A percentile compares a stretch with the other conserved stretches of the same genome.
phyloP scores from a whole-genome alignment of 345 rosid genomes.

The Pugionium cornutum region DNA sequence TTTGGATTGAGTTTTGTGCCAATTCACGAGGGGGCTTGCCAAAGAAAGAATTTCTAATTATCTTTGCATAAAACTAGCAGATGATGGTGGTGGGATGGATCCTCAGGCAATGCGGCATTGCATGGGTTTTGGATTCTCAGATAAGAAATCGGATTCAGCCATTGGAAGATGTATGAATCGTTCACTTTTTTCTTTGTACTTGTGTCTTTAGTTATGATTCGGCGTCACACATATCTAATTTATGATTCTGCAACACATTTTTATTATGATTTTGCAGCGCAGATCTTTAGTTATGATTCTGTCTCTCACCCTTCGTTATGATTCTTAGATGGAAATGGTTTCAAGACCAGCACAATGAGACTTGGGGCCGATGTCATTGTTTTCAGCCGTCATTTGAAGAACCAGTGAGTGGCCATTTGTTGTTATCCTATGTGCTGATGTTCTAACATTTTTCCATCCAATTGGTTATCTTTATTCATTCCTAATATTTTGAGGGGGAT shows the following conservation, averaged over 20 bases:
- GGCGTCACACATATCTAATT: constrained; percentile 22
- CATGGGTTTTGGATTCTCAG: constrained; percentile 98
- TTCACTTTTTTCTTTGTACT: constrained; percentile 22
- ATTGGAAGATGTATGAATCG: constrained; percentile 78
- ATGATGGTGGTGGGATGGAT: constrained; percentile 98
- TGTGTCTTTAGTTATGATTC: constrained; percentile 23
- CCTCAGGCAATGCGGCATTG: constrained; percentile 84
- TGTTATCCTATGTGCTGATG: constrained; percentile 10
- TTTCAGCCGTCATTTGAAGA: constrained; percentile 65
- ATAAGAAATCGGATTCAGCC: constrained; percentile 66
- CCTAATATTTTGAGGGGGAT: neutral
- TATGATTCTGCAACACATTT: neutral
- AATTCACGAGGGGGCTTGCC: constrained; percentile 9
- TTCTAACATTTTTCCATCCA: constrained; percentile 9
- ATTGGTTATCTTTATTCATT: neutral
- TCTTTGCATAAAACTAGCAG: constrained; percentile 41
- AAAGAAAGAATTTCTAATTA: constrained; percentile 17
- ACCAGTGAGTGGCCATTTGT: constrained; percentile 55
- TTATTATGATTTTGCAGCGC: constrained; percentile 5
- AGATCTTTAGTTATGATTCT: constrained; percentile 23
- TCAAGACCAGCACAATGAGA: constrained; percentile 97
- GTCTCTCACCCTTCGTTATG: constrained; percentile 34
- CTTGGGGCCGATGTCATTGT: constrained; percentile 95
- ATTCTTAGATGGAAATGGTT: constrained; percentile 93
- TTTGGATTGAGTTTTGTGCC: constrained; percentile 21